Percentiles rank a stretch among this genome's conserved stretches.
Evolutionary conservation across 2,329 filamentous ascomycete genomes (phyloP).

Genomic region (Tolypocladium paradoxum): DNA sequence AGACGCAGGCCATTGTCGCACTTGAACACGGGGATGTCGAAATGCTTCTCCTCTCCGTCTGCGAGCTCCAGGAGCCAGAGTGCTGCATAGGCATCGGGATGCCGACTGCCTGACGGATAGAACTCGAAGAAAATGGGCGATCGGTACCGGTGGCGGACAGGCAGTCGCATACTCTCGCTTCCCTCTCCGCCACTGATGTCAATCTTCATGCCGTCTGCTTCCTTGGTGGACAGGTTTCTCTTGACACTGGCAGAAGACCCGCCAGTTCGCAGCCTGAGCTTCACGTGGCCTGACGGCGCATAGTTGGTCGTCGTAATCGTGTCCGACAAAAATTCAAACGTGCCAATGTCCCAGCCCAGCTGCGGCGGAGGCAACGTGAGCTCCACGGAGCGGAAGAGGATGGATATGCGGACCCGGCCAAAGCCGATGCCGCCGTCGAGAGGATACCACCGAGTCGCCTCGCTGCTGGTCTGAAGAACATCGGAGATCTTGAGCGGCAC

Average conservation of each 20-base stretch:
- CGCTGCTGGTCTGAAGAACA: slow-evolving; percentile 76
- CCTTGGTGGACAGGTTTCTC: slow-evolving; percentile 49
- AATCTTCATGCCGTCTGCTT: slow-evolving; percentile 41
- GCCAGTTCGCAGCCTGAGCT: slow-evolving; percentile 71
- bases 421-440: slow-evolving; percentile 90
- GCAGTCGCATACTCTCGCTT: slow-evolving; percentile 52
- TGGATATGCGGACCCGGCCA: slow-evolving; percentile 75
- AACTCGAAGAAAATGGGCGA: slow-evolving; percentile 87
- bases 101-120: slow-evolving; percentile 56
- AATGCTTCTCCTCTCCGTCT: slow-evolving; percentile 65
- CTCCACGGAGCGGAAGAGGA: slow-evolving; percentile 85
- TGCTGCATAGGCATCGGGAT: slow-evolving; percentile 63
- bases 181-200: slow-evolving; percentile 33
- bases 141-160: slow-evolving; percentile 82
- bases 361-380: slow-evolving; percentile 74
- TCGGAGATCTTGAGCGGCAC: slow-evolving; percentile 82
- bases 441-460: slow-evolving; percentile 89
- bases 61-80: slow-evolving; percentile 80
- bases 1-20: slow-evolving; percentile 66
- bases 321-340: slow-evolving; percentile 75
- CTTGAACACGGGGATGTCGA: slow-evolving; percentile 86
- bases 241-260: slow-evolving; percentile 66
- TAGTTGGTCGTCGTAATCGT: slow-evolving; percentile 56
- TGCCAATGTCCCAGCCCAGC: slow-evolving; percentile 90
- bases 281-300: slow-evolving; percentile 54